Evolutionary conservation across 2,329 filamentous ascomycete species (phyloP), one percentile per base, ranked within the genome.

Genomic region (Biscogniauxia marginata): DNA sequence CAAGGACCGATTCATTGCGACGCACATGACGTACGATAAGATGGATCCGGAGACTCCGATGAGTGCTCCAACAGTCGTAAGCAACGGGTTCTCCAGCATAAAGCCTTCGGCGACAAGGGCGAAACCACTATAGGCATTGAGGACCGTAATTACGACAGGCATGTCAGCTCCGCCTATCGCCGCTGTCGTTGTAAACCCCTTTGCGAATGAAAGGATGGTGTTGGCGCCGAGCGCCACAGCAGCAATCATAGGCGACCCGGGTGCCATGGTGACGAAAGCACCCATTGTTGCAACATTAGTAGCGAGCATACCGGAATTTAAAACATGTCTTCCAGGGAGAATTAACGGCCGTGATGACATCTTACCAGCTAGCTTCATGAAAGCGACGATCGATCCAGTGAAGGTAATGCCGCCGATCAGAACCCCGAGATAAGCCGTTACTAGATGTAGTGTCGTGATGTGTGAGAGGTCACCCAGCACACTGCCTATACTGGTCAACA

Each of bases 131-230:
- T 96, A 96, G 0, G 91, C 91, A 65, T 96, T 96, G 19, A 96
- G 75, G 1, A 96, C 91, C 0, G 91, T 96, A 61, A 96, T 96
- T 25, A 95, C 90, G 4, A 96, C 91, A 74, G 84, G 91, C 91
- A 96, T 96, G 68, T 96, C 92, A 11, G 91, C 91, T n/a, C 91
- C 92, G 20, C 92, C 92, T 67, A 96, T 96, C 0, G 90, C 90
- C 1, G 91, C 83, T 0, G 92, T 96, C 0, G 91, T 96, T 0
- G 91, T 96, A 68, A 85, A 96, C 7, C 92, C 92, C 71, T 96
- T 93, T 59, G 89, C 76, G 71, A 96, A 96, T 58, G 89, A 93
- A 21, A 96, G 77, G 0, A 84, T 77, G 0, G 91, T 86, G 69
- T 90, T 96, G 44, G 88, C 89, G 22, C 86, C 84, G 1, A 96